Conservation (phyloP, 2,329 filamentous ascomycete species). For the Elsinoe necatrix region DNA sequence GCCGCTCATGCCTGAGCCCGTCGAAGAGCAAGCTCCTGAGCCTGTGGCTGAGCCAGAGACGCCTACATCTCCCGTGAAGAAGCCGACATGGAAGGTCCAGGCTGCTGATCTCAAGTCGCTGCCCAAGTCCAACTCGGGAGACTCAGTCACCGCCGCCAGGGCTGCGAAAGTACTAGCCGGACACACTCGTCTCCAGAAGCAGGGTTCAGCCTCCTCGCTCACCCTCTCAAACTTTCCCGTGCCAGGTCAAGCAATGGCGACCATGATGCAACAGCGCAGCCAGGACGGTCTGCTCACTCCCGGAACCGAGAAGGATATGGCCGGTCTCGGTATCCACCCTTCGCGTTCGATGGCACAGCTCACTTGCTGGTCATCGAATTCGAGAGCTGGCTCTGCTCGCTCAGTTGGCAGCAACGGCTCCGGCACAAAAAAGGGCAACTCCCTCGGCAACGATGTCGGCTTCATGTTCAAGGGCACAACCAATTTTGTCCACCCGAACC, state of each 20-base stretch:
- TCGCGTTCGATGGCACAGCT: constrained; percentile 14
- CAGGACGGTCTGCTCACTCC: constrained; percentile 7
- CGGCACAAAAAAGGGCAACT: constrained; percentile 3
- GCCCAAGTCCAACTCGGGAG: constrained; percentile 10
- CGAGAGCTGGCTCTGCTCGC: constrained; percentile 8
- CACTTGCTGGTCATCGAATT: background rate
- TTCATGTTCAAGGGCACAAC: constrained; percentile 13
- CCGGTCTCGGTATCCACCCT: constrained; percentile 6
- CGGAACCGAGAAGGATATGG: constrained; percentile 3
- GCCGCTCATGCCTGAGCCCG: background rate
- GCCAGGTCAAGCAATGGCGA: constrained; percentile 12
- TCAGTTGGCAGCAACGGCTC: constrained; percentile 7
- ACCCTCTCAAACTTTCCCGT: constrained; percentile 10
- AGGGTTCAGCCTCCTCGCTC: constrained; percentile 7
- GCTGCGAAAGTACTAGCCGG: constrained; percentile 12
- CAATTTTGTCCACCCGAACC: constrained; percentile 14
- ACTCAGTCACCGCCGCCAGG: background rate
- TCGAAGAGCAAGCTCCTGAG: background rate
- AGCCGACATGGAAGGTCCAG: constrained; percentile 3
- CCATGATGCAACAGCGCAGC: background rate
- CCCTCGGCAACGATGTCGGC: constrained; percentile 11
- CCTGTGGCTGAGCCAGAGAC: constrained; percentile 1
- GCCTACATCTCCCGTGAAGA: background rate
- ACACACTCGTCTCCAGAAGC: constrained; percentile 3
- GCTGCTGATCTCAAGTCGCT: constrained; percentile 1